Evolutionary conservation across 306 rosid species (phyloP), one percentile per base, ranked within the genome.

Genomic region (Rosa chinensis): DNA sequence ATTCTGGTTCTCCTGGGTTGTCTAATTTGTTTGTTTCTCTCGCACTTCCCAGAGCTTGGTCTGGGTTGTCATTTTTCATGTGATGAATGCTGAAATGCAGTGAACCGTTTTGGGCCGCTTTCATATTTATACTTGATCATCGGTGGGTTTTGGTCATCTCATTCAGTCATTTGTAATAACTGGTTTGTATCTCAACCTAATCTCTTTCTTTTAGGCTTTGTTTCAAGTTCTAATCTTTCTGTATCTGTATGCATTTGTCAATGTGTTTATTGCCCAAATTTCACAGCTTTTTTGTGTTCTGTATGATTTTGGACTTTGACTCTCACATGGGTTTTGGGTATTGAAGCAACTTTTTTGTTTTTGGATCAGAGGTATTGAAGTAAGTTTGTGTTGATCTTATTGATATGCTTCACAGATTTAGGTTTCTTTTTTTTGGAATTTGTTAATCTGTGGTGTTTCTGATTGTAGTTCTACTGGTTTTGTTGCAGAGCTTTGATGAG

Each of bases 131-230:
- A 37, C 52, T 9, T 37, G 17, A 35, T 53, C 75, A 32, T 44
- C 53, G 69, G n/a, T 68, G 63, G 66, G 76, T 39, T 74, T 50
- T 66, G 35, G 48, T 48, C 52, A n/a, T 83, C 77, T 68, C 61
- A 40, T 18, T 40, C 50, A 25, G 32, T 48, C 68, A 23, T 8
- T 37, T 37, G 11, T 20, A 47, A 67, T 48, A 35, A 12, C 32
- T 13, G 75, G 76, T 67, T 37, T 37, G 66, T 71, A 49, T 75
- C 53, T 23, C 32, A 67, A 73, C 67, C 21, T 2, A 6, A 16
- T 47, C 47, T 44, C 6, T 8, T 66, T 50, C 48, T 32, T 4
- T 62, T 32, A 3, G n/a, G 13, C 14, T 56, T 68, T 44, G 37
- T 12, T 5, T 23, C 42, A n/a, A 39, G 25, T 74, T 74, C 21